Evolutionary conservation across 805 yeast genomes (phyloP).

Genomic region (Candida sithepensis): DNA sequence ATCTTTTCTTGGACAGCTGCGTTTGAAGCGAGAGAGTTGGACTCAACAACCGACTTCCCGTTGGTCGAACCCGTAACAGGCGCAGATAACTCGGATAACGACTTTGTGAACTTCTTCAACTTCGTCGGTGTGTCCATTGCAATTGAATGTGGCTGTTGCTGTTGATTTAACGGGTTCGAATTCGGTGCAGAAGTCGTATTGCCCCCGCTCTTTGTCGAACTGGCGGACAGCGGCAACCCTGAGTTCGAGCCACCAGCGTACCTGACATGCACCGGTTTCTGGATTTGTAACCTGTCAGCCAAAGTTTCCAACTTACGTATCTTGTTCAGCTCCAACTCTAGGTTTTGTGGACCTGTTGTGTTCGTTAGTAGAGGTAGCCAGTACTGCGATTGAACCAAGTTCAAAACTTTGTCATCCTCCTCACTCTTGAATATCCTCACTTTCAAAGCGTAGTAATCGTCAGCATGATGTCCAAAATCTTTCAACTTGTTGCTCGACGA

Average conservation of each 20-base stretch:
- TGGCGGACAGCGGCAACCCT: neutral
- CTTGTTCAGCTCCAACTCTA: neutral
- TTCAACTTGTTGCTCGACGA: constrained; percentile 47
- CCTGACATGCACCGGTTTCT: neutral
- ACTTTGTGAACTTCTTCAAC: constrained; percentile 5
- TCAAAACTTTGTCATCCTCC: constrained; percentile 45
- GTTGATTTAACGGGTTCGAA: neutral
- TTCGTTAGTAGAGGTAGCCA: constrained; percentile 35
- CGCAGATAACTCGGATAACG: constrained; percentile 8
- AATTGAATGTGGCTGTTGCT: neutral
- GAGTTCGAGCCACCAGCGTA: neutral
- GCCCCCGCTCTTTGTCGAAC: neutral
- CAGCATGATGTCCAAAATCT: constrained; percentile 71
- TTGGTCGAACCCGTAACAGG: constrained; percentile 3
- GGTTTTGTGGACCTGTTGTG: constrained; percentile 5
- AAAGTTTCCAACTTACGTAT: neutral
- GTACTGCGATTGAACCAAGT: constrained; percentile 40
- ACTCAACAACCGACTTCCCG: neutral
- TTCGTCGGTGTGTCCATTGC: constrained; percentile 5
- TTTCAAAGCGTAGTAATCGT: constrained; percentile 62
- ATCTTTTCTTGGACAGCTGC: neutral
- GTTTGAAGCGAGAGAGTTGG: too few species aligned
- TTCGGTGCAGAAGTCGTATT: neutral
- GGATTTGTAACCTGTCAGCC: neutral
- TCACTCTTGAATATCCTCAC: constrained; percentile 55